A percentile compares a stretch with the other conserved stretches of the same genome.
These are phyloP conservation scores for Podaxis pistillaris DNA, from an alignment of 768 basidiomycete species.

Conservation along the genomic window DNA sequence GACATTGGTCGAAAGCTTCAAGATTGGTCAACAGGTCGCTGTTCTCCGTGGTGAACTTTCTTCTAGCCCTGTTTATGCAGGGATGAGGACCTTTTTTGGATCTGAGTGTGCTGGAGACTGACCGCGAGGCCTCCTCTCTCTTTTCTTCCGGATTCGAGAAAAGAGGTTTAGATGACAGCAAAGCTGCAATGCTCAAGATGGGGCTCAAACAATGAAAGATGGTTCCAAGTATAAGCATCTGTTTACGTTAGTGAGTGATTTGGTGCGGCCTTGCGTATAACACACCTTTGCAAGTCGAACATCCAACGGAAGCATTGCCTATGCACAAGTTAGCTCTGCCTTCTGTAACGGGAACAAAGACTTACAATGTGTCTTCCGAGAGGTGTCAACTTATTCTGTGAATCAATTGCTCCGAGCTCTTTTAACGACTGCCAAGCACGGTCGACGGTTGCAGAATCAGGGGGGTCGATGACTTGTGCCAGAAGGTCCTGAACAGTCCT, in stretches of 20 bases:
- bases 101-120: slow-evolving; percentile 21
- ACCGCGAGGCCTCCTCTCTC: slow-evolving; percentile 78
- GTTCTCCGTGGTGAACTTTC: slow-evolving; percentile 62
- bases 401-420: slow-evolving; percentile 76
- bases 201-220: slow-evolving; percentile 85
- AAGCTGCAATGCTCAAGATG: slow-evolving; percentile 77
- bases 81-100: neutral
- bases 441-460: slow-evolving; percentile 71
- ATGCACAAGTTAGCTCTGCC: neutral
- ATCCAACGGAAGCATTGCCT: slow-evolving; percentile 88
- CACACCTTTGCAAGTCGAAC: slow-evolving; percentile 79
- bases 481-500: slow-evolving; percentile 50
- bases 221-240: slow-evolving; percentile 87
- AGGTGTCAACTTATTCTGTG: slow-evolving; percentile 66
- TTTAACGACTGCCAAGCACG: slow-evolving; percentile 70
- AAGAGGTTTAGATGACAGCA: slow-evolving; percentile 84
- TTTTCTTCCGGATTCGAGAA: slow-evolving; percentile 82
- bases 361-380: slow-evolving; percentile 78
- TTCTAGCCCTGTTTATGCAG: slow-evolving; percentile 55
- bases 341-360: neutral
- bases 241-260: neutral
- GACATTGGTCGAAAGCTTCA: slow-evolving; percentile 68
- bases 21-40: slow-evolving; percentile 87
- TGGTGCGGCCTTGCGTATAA: neutral
- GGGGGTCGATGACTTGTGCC: slow-evolving; percentile 79